These are phyloP conservation scores for Cyberlindnera amylophila DNA, from an alignment of 805 yeast genomes.

Conservation along the genomic window DNA sequence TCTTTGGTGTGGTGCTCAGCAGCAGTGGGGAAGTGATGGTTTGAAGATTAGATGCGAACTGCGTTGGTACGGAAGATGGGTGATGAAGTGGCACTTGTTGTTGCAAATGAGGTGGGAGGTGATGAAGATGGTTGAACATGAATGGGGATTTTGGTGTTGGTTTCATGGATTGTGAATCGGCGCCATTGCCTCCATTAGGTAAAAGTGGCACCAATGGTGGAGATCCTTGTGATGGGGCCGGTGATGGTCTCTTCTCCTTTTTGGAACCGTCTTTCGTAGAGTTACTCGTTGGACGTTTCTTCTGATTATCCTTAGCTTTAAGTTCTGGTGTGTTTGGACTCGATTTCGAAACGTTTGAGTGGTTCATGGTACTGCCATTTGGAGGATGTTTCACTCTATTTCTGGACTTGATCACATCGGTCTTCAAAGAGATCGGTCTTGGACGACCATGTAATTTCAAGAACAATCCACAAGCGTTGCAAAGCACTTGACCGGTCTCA, in stretches of 20 bases:
- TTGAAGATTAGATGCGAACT: conserved; percentile 61
- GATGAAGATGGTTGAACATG: conserved; percentile 20
- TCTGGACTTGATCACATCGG: conserved; percentile 88
- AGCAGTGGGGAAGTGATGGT: conserved; percentile 63
- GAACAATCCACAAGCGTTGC: conserved; percentile 93
- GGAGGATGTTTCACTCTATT: conserved; percentile 66
- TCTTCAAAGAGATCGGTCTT: conserved; percentile 84
- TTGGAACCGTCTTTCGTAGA: background rate
- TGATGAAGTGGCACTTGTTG: conserved; percentile 38
- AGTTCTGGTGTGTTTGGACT: conserved; percentile 22
- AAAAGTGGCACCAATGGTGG: conserved; percentile 40
- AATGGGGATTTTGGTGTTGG: conserved; percentile 20
- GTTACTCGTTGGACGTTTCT: conserved; percentile 10
- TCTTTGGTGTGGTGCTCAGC: conserved; percentile 42
- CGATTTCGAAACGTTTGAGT: conserved; percentile 12
- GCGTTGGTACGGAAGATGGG: conserved; percentile 67
- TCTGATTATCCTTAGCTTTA: conserved; percentile 18
- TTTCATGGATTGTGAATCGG: conserved; percentile 1
- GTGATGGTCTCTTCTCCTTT: conserved; percentile 11
- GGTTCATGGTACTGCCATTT: conserved; percentile 9
- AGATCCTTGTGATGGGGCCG: conserved; percentile 23
- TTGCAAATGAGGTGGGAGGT: conserved; percentile 30
- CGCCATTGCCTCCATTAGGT: too few species aligned
- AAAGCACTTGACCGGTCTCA: conserved; percentile 83
- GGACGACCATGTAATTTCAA: conserved; percentile 89